Base-by-base conservation (phyloP, 1,284 basidiomycete genomes). In the Cryptococcus amylolentus region DNA sequence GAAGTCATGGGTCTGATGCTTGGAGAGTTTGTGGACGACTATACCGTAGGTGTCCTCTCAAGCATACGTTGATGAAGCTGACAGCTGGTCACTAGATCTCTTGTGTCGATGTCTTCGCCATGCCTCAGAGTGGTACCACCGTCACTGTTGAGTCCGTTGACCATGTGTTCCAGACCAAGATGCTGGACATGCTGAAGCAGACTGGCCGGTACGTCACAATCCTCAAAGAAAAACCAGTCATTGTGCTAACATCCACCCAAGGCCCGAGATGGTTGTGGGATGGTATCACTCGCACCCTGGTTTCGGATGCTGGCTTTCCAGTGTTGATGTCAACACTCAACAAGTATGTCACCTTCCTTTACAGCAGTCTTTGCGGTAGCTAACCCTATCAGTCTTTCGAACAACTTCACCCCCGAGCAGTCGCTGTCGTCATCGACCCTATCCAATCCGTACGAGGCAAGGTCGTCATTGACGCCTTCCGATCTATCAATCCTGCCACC, bases 231-330 rank as follows among this genome's bases (percentile, higher is more conserved):
- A 35, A 6, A 4, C 31, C 10, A 35, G 18, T 45, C 54, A 60
- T 28, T 57, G 20, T 23, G 38, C 39, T 31, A 14, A 52, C 27
- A 28, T 39, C 39, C 27, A 14, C 16, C 28, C 31, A 70, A 94
- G 94, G 67, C 91, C 95, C 49, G 96, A 98, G 80, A 93, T 89
- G 86, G 96, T 98, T 10, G 96, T 99, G 0, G 96, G 96, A 8
- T 99, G 96, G 96, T 99, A 99, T 76, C 96, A 99, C 78, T 98
- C 96, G 49, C 96, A 99, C 81, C 96, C 96, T 53, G 96, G 96
- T 31, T 99, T 98, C 76, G 96, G 96, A 5, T 99, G 96, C 78
- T 99, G 96, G 96, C 81, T 99, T 41, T 96, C 92, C 50, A 94
- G 91, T 67, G 96, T 98, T 41, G 96, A 99, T 80, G 94, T 98